A percentile compares a stretch with the other conserved stretches of the same genome.
Evolutionary conservation across 2,329 filamentous ascomycete species (phyloP).

Genomic region (Pochonia chlamydosporia): DNA sequence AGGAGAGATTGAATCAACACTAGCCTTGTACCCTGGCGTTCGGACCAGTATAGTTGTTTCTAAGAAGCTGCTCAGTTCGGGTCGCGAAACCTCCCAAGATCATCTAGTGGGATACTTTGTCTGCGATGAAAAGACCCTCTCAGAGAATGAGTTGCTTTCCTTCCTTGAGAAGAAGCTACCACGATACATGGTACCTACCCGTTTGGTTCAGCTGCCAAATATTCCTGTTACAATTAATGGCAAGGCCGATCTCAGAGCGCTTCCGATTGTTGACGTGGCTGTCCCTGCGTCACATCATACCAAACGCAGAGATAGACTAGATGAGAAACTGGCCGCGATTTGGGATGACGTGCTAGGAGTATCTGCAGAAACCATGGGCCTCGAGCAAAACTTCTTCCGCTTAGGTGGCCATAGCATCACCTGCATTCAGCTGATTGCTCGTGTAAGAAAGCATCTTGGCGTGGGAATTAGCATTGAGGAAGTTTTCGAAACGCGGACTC

Average conservation of each 20-base stretch:
- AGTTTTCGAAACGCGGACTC: conserved; percentile 1
- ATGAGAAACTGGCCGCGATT: not conserved
- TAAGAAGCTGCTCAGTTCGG: not conserved
- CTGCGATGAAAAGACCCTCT: not conserved
- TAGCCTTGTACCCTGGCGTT: not conserved
- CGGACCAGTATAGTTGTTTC: not conserved
- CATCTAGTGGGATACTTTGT: conserved; percentile 5
- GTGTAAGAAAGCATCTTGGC: not conserved
- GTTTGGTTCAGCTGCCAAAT: not conserved
- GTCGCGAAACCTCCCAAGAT: not conserved
- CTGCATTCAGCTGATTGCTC: conserved; percentile 3
- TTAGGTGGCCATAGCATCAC: conserved; percentile 4
- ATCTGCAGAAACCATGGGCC: not conserved
- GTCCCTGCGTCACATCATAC: not conserved
- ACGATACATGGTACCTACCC: conserved; percentile 1
- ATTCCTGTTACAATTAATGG: conserved; percentile 5
- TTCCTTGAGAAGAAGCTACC: conserved; percentile 4
- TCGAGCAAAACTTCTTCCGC: conserved; percentile 4
- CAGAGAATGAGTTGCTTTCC: not conserved
- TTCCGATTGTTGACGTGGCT: not conserved
- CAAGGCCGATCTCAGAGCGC: not conserved
- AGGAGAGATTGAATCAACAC: conserved; percentile 3
- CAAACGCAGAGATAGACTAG: not conserved
- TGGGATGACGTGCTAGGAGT: conserved; percentile 1
- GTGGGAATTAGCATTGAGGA: not conserved